Base-by-base conservation (phyloP, 1,284 basidiomycete genomes). In the Somion occarium region DNA sequence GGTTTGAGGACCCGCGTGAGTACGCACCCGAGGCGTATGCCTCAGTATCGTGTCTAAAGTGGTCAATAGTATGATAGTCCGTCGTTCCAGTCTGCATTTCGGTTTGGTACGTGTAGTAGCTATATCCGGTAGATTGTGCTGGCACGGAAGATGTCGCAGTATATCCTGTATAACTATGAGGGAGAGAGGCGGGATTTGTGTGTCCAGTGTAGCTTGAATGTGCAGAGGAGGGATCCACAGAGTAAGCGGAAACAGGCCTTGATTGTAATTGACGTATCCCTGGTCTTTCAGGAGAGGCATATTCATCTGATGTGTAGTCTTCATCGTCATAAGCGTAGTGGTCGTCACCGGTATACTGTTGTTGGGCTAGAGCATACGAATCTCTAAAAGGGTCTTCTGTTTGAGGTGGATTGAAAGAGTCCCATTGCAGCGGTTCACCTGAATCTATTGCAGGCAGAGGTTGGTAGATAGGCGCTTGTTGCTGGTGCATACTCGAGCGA, bases 11-110 rank as follows among this genome's bases (percentile, higher is more conserved):
- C 18, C 74, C 65, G n/a, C 75, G 76, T 9, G 79, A 71, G 57
- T 75, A 67, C 50, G 73, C 71, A 4, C 81, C 83, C 0, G 84
- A 83, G 12, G 85, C 73, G 55, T 83, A 88, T 1, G 80, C 82
- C 57, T 85, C 85, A 0, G 77, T 67, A 56, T 85, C 83, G 44
- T 80, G 73, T 42, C 59, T 58, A 53, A 69, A 69, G 46, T 69
- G 68, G 47, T 69, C 68, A 20, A 66, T 60, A 5, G 42, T 30
- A 30, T 56, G 55, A 13, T 60, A 47, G n/a, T 59, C 53, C 39
- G 59, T 52, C 7, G 49, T 51, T 2, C 55, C 51, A 2, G 48
- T 37, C 2, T 44, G 44, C 24, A 56, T 52, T 7, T 60, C 58
- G 11, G 51, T 51, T 11, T 43, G 53, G 11, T 57, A 48, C 25